Evolutionary conservation across 148 eudicot genomes (phyloP).

Genomic region (Spergularia marina): DNA sequence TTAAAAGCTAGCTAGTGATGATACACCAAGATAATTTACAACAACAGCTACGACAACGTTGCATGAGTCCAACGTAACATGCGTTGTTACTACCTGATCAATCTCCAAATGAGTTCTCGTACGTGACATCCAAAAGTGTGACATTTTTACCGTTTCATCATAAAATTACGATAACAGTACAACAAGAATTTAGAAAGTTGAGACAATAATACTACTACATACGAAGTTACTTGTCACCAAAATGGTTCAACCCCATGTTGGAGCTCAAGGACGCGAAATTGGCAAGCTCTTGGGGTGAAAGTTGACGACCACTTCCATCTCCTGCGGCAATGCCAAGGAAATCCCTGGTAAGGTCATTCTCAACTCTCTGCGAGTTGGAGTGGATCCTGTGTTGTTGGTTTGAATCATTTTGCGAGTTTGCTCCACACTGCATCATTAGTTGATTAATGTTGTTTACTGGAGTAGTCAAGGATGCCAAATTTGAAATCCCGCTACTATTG

Average conservation of each 20-base stretch:
- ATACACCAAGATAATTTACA: conserved; percentile 16
- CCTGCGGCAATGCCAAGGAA: conserved; percentile 71
- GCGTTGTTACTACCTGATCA: background rate
- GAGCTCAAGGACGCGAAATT: conserved; percentile 58
- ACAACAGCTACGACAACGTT: conserved; percentile 20
- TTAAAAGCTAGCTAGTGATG: background rate
- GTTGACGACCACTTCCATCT: conserved; percentile 45
- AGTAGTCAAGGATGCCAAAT: conserved; percentile 23
- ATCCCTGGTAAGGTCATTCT: conserved; percentile 59
- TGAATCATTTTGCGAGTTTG: conserved; percentile 14
- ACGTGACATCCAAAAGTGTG: background rate
- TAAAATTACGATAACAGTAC: background rate
- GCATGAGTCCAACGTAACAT: conserved; percentile 21
- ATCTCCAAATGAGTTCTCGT: background rate
- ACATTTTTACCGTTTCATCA: background rate
- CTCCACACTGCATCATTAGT: conserved; percentile 36
- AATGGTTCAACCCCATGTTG: conserved; percentile 61
- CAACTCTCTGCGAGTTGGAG: conserved; percentile 21
- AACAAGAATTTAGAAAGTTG: too few relatives aligned
- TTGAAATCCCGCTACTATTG: background rate
- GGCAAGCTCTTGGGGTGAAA: conserved; percentile 64
- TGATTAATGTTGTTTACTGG: conserved; percentile 32
- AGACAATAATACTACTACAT: background rate
- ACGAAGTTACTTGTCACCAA: conserved; percentile 37
- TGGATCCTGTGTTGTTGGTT: conserved; percentile 22